Evolutionary conservation across 2,329 filamentous ascomycete species (phyloP).

Genomic region (Leptographium lundbergii): DNA sequence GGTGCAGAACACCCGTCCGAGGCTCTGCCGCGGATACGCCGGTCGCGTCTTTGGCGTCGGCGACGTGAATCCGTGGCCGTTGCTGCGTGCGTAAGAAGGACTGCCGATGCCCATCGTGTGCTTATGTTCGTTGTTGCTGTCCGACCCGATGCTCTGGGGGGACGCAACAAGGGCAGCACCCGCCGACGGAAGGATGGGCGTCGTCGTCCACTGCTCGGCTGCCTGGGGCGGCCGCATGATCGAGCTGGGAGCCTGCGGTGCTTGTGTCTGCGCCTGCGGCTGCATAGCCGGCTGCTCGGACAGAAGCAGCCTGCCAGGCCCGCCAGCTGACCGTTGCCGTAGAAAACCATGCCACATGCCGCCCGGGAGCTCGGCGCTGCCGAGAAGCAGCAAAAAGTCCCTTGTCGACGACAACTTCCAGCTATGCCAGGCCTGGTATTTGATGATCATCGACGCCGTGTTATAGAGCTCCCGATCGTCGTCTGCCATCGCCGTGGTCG

Average conservation of each 20-base stretch:
- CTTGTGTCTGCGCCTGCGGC: not conserved
- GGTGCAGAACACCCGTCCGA: slow-evolving; percentile 51
- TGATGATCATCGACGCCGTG: slow-evolving; percentile 31
- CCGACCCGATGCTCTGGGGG: slow-evolving; percentile 16
- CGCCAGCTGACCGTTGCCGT: slow-evolving; percentile 6
- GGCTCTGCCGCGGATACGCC: slow-evolving; percentile 38
- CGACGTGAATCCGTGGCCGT: slow-evolving; percentile 27
- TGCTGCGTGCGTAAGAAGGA: slow-evolving; percentile 26
- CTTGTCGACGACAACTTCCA: slow-evolving; percentile 32
- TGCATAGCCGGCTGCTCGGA: not conserved
- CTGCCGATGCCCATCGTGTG: slow-evolving; percentile 26
- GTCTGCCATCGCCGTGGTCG: slow-evolving; percentile 26
- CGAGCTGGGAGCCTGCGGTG: not conserved
- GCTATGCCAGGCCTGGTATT: slow-evolving; percentile 32
- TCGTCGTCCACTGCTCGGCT: not conserved
- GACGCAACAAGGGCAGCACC: slow-evolving; percentile 19
- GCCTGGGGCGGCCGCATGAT: not conserved
- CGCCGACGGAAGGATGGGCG: slow-evolving; percentile 14
- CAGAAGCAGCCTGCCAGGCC: not conserved
- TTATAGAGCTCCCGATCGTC: slow-evolving; percentile 32
- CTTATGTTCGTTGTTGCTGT: slow-evolving; percentile 20
- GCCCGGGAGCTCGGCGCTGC: slow-evolving; percentile 27
- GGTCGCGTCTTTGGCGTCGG: slow-evolving; percentile 29
- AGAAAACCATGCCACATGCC: slow-evolving; percentile 28
- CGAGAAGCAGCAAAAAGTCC: slow-evolving; percentile 38